Evolutionary conservation across 2,329 filamentous ascomycete species (phyloP).

Genomic region (Trichoderma sp.): DNA sequence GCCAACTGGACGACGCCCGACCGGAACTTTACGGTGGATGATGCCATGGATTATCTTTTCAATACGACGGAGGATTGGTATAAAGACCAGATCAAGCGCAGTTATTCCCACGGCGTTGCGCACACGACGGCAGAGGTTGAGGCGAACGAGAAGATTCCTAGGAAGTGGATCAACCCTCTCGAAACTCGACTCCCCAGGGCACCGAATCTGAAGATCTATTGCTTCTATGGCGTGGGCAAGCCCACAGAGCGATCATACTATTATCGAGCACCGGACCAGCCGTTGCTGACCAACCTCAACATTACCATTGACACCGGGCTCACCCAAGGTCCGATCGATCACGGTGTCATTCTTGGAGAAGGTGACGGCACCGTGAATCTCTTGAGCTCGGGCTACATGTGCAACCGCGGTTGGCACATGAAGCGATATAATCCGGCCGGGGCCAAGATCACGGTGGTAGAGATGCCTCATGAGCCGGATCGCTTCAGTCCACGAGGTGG

Average conservation of each 20-base stretch:
- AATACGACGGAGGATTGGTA: conserved; percentile 86
- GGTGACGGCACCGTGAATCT: conserved; percentile 95
- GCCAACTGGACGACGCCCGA: conserved; percentile 65
- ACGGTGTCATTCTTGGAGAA: conserved; percentile 92
- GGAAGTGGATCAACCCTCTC: conserved; percentile 93
- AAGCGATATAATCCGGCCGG: conserved; percentile 90
- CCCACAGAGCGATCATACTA: conserved; percentile 91
- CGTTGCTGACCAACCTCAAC: conserved; percentile 67
- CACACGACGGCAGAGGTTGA: conserved; percentile 79
- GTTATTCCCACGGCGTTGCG: conserved; percentile 88
- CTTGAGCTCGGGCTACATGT: conserved; percentile 95
- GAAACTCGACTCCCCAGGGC: conserved; percentile 85
- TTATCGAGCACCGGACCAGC: conserved; percentile 71
- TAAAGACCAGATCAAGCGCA: conserved; percentile 66
- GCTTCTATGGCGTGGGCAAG: conserved; percentile 95
- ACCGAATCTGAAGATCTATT: conserved; percentile 90
- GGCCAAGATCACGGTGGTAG: conserved; percentile 78
- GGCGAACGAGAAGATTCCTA: conserved; percentile 71
- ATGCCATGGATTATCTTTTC: conserved; percentile 77
- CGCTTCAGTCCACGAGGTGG: conserved; percentile 80
- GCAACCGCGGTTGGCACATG: conserved; percentile 89
- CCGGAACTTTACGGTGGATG: conserved; percentile 77
- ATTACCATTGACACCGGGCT: conserved; percentile 71
- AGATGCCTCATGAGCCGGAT: conserved; percentile 97
- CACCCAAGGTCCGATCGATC: conserved; percentile 67